phyloP scores from a whole-genome alignment of 2,329 filamentous ascomycete genomes.

The Zymoseptoria tritici region DNA sequence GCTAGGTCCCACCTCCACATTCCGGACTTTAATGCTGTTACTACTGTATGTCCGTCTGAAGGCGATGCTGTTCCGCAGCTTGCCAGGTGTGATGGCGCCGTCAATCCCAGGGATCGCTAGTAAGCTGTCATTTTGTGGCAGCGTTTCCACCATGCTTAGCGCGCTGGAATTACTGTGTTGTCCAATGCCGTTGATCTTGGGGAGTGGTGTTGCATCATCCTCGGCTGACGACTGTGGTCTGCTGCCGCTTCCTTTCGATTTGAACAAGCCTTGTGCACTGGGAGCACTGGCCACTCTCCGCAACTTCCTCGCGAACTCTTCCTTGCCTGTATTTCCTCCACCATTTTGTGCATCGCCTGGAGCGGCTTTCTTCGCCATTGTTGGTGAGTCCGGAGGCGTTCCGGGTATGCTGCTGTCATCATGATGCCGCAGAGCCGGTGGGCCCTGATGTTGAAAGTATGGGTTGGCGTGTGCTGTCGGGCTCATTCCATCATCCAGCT shows the following conservation, averaged over 20 bases:
- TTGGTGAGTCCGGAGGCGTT: constrained; percentile 84
- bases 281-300: constrained; percentile 92
- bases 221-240: constrained; percentile 60
- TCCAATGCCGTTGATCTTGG: constrained; percentile 44
- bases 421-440: constrained; percentile 85
- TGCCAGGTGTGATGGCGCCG: constrained; percentile 59
- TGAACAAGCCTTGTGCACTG: constrained; percentile 89
- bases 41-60: constrained; percentile 97
- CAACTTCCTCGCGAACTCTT: constrained; percentile 87
- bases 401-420: constrained; percentile 90
- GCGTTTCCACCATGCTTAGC: constrained; percentile 47
- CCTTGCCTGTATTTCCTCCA: constrained; percentile 72
- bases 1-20: constrained; percentile 88
- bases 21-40: constrained; percentile 96
- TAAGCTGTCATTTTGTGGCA: constrained; percentile 29
- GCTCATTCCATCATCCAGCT: constrained; percentile 79
- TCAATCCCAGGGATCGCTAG: constrained; percentile 38
- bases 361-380: constrained; percentile 60
- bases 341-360: constrained; percentile 57
- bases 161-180: constrained; percentile 35
- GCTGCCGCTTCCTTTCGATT: constrained; percentile 34
- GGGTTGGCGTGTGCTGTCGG: constrained; percentile 93
- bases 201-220: constrained; percentile 54
- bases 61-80: constrained; percentile 58
- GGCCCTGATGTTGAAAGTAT: constrained; percentile 94